These are phyloP conservation scores for Alternaria consortialis DNA, from an alignment of 2,329 filamentous ascomycete species.

Conservation along the genomic window DNA sequence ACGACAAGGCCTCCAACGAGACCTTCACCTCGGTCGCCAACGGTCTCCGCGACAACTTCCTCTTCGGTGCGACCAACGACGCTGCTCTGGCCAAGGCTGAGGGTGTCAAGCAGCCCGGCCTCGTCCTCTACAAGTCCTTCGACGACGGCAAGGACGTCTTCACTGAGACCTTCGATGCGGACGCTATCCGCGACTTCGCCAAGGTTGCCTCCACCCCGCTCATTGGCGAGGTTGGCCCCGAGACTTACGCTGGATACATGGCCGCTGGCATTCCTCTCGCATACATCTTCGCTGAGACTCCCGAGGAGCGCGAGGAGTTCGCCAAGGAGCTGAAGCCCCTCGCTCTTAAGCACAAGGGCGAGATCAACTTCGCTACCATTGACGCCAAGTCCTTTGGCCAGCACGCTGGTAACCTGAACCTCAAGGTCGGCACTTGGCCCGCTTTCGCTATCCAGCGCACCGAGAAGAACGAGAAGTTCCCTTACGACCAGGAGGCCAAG, in stretches of 20 bases:
- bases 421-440: conserved; percentile 93
- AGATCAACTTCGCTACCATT: conserved; percentile 97
- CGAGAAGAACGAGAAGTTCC: conserved; percentile 96
- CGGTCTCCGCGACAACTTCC: conserved; percentile 85
- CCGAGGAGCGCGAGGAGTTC: conserved; percentile 86
- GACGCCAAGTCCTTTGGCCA: conserved; percentile 94
- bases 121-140: conserved; percentile 97
- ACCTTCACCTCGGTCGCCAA: conserved; percentile 80
- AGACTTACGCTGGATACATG: conserved; percentile 97
- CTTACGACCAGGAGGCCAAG: conserved; percentile 84
- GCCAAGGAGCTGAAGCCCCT: conserved; percentile 81
- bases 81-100: conserved; percentile 85
- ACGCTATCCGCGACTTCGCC: conserved; percentile 82
- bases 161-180: conserved; percentile 80
- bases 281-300: conserved; percentile 95
- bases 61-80: conserved; percentile 90
- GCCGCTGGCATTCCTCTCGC: conserved; percentile 88
- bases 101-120: conserved; percentile 83
- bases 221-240: conserved; percentile 94
- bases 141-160: conserved; percentile 94
- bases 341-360: conserved; percentile 90
- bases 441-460: conserved; percentile 98
- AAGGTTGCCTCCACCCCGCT: conserved; percentile 87
- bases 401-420: conserved; percentile 96
- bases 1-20: conserved; percentile 85